Conservation (phyloP, 1,284 basidiomycete species). For the Wolfiporia cocos region DNA sequence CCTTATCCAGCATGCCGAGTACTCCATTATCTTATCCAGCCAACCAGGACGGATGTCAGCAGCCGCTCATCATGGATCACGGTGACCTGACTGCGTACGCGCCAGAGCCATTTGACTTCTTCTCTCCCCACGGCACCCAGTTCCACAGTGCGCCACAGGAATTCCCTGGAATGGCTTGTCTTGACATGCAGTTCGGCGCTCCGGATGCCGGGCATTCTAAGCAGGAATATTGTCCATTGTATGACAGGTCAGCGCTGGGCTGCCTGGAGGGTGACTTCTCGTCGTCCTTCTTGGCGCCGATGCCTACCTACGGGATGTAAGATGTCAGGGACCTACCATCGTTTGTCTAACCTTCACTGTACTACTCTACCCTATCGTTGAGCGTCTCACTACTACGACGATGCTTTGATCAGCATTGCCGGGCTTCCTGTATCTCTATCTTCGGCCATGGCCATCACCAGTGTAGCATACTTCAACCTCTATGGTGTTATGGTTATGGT, state of each 20-base stretch:
- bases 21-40: constrained; percentile 22
- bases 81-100: constrained; percentile 5
- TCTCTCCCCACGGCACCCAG: not conserved
- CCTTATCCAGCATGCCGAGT: constrained; percentile 25
- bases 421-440: too few relatives aligned
- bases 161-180: not conserved
- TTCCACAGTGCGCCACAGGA: not conserved
- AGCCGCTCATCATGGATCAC: constrained; percentile 10
- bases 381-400: too few relatives aligned
- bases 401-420: too few relatives aligned
- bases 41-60: constrained; percentile 8
- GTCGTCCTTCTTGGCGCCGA: constrained; percentile 10
- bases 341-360: not conserved
- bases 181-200: constrained; percentile 14
- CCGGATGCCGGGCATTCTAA: constrained; percentile 9
- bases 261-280: constrained; percentile 10
- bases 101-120: not conserved
- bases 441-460: too few relatives aligned
- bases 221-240: constrained; percentile 14
- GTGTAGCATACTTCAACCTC: too few relatives aligned
- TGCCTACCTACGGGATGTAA: constrained; percentile 16
- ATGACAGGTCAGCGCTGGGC: constrained; percentile 12
- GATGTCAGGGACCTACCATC: constrained; percentile 5
- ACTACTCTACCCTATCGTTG: too few relatives aligned
- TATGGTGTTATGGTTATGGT: too few relatives aligned